These are phyloP conservation scores for Paecilomyces sp. DNA, from an alignment of 2,329 filamentous ascomycete genomes.

Conservation along the genomic window DNA sequence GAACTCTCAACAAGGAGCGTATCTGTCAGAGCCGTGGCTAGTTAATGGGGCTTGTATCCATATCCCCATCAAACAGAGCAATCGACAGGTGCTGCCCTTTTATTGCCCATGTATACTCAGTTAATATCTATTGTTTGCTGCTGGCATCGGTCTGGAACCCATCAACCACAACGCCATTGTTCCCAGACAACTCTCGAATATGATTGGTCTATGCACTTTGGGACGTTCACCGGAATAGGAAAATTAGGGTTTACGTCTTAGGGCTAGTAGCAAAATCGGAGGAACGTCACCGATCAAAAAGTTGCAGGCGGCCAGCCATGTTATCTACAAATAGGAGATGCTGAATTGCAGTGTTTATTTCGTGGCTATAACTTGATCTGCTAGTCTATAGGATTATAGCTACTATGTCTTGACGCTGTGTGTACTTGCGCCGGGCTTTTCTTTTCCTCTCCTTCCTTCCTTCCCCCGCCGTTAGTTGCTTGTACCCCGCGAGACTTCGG, in stretches of 20 bases:
- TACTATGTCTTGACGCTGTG: not conserved
- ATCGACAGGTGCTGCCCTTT: no score
- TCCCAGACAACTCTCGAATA: no score
- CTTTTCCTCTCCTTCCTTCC: not conserved
- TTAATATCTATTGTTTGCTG: no score
- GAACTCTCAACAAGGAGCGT: no score
- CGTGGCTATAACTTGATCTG: not conserved
- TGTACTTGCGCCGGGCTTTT: not conserved
- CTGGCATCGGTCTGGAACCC: no score
- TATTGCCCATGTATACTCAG: no score
- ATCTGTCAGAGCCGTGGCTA: no score
- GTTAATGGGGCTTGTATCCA: no score
- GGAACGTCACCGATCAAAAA: not conserved
- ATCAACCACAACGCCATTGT: no score
- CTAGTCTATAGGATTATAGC: not conserved
- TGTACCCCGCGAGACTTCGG: not conserved
- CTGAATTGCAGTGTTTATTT: not conserved
- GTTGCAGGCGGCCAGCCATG: not conserved
- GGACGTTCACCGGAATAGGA: not conserved
- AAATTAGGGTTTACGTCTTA: conserved; percentile 18
- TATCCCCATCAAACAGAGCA: no score
- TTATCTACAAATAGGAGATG: conserved; percentile 1
- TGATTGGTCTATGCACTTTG: not conserved
- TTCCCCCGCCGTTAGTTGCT: not conserved
- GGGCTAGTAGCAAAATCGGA: conserved; percentile 12